These are phyloP conservation scores for Oryza rufipogon DNA, from an alignment of 176 grass and related monocot species.

Conservation along the genomic window DNA sequence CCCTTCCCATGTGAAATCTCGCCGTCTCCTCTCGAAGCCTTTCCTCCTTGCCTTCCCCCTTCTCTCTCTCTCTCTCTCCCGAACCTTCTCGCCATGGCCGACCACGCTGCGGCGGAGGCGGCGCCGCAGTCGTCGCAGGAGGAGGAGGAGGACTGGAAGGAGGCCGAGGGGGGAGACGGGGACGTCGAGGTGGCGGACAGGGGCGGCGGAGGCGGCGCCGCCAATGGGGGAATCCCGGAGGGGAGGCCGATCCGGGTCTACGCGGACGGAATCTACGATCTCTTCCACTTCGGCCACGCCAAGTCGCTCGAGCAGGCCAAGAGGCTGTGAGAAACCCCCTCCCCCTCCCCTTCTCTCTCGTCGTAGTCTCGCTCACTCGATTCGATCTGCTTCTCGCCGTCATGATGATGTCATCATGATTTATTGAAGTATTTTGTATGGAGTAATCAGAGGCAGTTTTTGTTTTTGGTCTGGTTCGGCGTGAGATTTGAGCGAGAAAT, in stretches of 20 bases:
- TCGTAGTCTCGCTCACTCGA: neutral
- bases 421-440: neutral
- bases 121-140: conserved; percentile 51
- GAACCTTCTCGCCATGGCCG: conserved; percentile 47
- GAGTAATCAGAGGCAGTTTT: neutral
- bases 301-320: conserved; percentile 94
- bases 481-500: conserved; percentile 22
- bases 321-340: conserved; percentile 51
- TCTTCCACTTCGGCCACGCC: conserved; percentile 94
- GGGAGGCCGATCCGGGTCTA: conserved; percentile 79
- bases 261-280: conserved; percentile 92
- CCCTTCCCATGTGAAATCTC: neutral
- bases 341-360: neutral
- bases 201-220: neutral
- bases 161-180: conserved; percentile 56
- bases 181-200: conserved; percentile 16
- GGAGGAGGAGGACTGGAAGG: conserved; percentile 64
- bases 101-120: conserved; percentile 43
- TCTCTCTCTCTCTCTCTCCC: neutral
- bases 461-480: neutral
- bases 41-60: neutral
- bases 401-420: neutral
- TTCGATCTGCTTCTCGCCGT: conserved; percentile 31
- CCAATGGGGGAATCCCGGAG: conserved; percentile 32
- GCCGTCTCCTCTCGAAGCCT: neutral